Base-by-base conservation (phyloP, 345 rosid genomes). In the Eucalyptus marginata region DNA sequence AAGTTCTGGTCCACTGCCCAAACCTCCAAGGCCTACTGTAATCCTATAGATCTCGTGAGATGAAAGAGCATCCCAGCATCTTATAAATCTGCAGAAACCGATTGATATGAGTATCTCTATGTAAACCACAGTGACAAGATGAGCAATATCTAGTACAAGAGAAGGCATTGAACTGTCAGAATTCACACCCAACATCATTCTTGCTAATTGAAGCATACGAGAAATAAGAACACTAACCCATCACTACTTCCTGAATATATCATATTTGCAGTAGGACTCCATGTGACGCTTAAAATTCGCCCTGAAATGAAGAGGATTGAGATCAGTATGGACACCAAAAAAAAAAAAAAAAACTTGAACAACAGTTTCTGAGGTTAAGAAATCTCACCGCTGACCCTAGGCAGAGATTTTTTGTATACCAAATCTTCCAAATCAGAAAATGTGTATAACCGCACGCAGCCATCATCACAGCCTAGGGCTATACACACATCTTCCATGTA, bases 361-460 rank as follows among this genome's bases (percentile, higher is more conserved):
- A 71, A 64, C 40, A 90, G 79, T 24, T 33, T 29, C 49, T 50
- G 27, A 88, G 95, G 89, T 87, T 80, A 44, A 89, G 95, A 90
- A 87, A 86, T 91, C 99, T 97, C 95, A 97, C 98, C 99, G 93
- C 95, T 94, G 94, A 97, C 98, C 94, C 99, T 94, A 87, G 99
- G 98, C 93, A 97, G 91, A 13, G 96, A 92, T 92, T 93, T 96
- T 87, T 89, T 89, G 90, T 97, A 96, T 36, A 93, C 92, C 85
- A 96, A 92, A 89, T 93, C 94, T 87, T 95, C 90, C n/a, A 90
- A 91, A 59, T 92, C 94, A 85, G 96, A 90, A 87, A 96, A 87
- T 86, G 89, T 89, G 84, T 94, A 97, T 68, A 96, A 89, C 88
- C 97, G 91, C 86, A 97, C 96, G 88, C 95, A 95, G 9, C 99